phyloP scores from a whole-genome alignment of 768 basidiomycete genomes.

The Tricholoma furcatifolium region DNA sequence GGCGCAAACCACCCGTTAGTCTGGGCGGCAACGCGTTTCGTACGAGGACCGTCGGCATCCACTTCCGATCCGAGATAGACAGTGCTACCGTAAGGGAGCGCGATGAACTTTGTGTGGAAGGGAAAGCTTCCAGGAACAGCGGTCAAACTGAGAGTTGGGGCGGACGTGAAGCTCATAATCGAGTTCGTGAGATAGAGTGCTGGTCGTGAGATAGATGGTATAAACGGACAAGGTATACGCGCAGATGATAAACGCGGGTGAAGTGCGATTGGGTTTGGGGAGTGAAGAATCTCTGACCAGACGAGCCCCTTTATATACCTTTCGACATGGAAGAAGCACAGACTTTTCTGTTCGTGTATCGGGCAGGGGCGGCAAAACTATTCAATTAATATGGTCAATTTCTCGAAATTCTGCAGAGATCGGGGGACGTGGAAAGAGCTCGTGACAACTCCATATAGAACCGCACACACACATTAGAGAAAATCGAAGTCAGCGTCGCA shows the following conservation, averaged over 20 bases:
- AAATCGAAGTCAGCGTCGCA: conserved; percentile 6
- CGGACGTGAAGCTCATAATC: conserved; percentile 15
- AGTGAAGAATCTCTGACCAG: background rate
- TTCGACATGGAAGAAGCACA: conserved; percentile 2
- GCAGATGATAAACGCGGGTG: background rate
- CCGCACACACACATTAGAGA: background rate
- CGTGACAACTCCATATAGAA: conserved; percentile 10
- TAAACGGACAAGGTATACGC: conserved; percentile 1
- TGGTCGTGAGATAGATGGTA: background rate
- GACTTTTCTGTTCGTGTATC: background rate
- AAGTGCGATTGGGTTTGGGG: background rate
- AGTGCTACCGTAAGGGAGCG: conserved; percentile 26
- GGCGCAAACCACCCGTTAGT: conserved; percentile 46
- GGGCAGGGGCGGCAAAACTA: conserved; percentile 3
- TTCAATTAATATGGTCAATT: background rate
- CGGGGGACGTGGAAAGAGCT: background rate
- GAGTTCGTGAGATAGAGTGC: background rate
- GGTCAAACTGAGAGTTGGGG: conserved; percentile 31
- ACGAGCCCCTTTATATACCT: conserved; percentile 9
- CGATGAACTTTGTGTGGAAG: conserved; percentile 34
- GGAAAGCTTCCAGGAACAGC: conserved; percentile 35
- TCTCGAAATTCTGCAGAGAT: conserved; percentile 6
- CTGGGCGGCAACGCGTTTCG: conserved; percentile 22
- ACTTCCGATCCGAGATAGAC: conserved; percentile 31
- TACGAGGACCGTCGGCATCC: conserved; percentile 5